Conservation (phyloP, 345 rosid genomes). For the Angophora floribunda region DNA sequence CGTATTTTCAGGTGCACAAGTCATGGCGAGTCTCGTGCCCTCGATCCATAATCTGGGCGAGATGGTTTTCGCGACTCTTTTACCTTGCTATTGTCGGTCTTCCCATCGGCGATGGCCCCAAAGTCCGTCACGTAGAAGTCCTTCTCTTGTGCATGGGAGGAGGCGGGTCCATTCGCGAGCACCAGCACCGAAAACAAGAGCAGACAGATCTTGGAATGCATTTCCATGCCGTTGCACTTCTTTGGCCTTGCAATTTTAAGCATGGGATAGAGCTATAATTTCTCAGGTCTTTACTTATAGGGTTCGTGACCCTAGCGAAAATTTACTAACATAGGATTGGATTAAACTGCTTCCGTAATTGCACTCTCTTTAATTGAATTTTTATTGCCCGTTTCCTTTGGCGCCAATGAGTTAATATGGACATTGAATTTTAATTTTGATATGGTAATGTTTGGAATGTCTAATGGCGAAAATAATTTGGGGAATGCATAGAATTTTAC, state of each 20-base stretch:
- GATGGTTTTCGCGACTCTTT: too few relatives aligned
- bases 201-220: not conserved
- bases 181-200: not conserved
- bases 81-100: constrained; percentile 6
- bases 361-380: not conserved
- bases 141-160: not conserved
- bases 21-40: not conserved
- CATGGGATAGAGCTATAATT: not conserved
- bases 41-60: not conserved
- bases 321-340: not conserved
- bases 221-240: not conserved
- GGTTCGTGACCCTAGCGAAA: not conserved
- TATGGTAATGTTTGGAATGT: not conserved
- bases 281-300: not conserved
- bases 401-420: not conserved
- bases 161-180: not conserved
- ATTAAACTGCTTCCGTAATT: not conserved
- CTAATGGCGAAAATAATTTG: not conserved
- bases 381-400: not conserved
- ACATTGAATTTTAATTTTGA: not conserved
- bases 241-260: not conserved
- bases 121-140: constrained; percentile 3
- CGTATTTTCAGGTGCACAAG: not conserved
- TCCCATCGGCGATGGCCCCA: constrained; percentile 12
- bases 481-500: not conserved